Evolutionary conservation across 2,329 filamentous ascomycete species (phyloP).

Genomic region (Pezicula rhizophila): DNA sequence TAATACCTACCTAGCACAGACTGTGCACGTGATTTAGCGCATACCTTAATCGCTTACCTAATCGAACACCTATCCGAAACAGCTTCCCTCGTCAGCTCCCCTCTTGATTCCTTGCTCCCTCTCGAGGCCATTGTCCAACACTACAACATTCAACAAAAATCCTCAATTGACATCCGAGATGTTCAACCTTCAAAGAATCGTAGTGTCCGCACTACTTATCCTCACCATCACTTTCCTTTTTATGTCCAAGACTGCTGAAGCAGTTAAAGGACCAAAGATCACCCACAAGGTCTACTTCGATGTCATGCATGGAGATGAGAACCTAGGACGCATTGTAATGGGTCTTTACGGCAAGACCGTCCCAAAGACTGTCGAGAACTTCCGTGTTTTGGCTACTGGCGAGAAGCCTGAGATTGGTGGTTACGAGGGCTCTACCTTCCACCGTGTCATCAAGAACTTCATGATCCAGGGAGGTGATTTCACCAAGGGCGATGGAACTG

Average conservation of each 20-base stretch:
- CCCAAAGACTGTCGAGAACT: slow-evolving; percentile 69
- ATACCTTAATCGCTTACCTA: slow-evolving; percentile 20
- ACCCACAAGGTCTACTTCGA: slow-evolving; percentile 94
- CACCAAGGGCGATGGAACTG: slow-evolving; percentile 74
- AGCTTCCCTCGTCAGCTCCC: slow-evolving; percentile 6
- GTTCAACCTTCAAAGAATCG: slow-evolving; percentile 66
- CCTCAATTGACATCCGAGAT: slow-evolving; percentile 44
- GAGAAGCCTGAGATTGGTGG: slow-evolving; percentile 69
- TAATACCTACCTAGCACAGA: neutral
- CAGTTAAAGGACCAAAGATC: slow-evolving; percentile 85
- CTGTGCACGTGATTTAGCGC: slow-evolving; percentile 6
- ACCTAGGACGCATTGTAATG: slow-evolving; percentile 69
- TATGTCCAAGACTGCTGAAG: slow-evolving; percentile 68
- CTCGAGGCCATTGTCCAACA: slow-evolving; percentile 2
- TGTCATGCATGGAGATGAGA: slow-evolving; percentile 68
- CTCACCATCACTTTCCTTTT: slow-evolving; percentile 69
- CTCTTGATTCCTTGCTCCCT: slow-evolving; percentile 5
- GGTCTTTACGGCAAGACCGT: slow-evolving; percentile 85
- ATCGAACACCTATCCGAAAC: slow-evolving; percentile 25
- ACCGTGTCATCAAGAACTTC: slow-evolving; percentile 85
- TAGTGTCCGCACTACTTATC: slow-evolving; percentile 70
- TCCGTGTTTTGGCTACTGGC: slow-evolving; percentile 74
- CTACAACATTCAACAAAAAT: slow-evolving; percentile 5
- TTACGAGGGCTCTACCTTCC: slow-evolving; percentile 76
- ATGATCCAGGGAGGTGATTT: slow-evolving; percentile 93